phyloP scores from a whole-genome alignment of 768 basidiomycete species.

The Podaxis mareebaensis region DNA sequence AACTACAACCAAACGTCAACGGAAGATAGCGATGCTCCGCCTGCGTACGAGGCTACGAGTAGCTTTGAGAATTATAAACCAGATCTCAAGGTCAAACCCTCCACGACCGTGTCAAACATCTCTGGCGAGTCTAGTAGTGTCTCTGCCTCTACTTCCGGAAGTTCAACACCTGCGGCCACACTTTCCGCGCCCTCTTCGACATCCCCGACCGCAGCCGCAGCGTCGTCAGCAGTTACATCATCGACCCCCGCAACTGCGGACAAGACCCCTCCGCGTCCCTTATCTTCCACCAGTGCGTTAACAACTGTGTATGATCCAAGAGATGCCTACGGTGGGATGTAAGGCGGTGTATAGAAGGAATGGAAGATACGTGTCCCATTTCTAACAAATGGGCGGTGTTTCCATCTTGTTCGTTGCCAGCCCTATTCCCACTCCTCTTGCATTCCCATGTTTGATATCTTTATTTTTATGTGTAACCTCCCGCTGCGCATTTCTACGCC shows the following conservation, averaged over 20 bases:
- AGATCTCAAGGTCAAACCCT: background rate
- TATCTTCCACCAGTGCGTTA: conserved; percentile 8
- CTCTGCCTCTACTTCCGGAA: background rate
- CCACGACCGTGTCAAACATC: background rate
- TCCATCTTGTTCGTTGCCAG: background rate
- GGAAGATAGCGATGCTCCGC: conserved; percentile 5
- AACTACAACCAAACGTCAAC: background rate
- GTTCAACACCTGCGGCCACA: background rate
- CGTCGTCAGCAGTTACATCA: background rate
- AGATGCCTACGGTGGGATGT: conserved; percentile 6
- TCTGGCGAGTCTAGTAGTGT: background rate
- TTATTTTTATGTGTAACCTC: background rate
- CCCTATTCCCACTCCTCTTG: background rate
- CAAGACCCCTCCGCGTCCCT: background rate
- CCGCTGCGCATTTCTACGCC: background rate
- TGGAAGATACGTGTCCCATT: background rate
- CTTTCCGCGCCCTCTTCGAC: background rate
- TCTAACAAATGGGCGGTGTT: background rate
- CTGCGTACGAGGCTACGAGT: background rate
- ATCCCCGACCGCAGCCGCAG: background rate
- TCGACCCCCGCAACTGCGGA: background rate
- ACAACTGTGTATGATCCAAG: conserved; percentile 4
- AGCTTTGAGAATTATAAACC: background rate
- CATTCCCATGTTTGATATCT: background rate
- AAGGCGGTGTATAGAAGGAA: background rate